Base-by-base conservation (phyloP, 179 eudicot genomes). In the Actinidia polygama region DNA sequence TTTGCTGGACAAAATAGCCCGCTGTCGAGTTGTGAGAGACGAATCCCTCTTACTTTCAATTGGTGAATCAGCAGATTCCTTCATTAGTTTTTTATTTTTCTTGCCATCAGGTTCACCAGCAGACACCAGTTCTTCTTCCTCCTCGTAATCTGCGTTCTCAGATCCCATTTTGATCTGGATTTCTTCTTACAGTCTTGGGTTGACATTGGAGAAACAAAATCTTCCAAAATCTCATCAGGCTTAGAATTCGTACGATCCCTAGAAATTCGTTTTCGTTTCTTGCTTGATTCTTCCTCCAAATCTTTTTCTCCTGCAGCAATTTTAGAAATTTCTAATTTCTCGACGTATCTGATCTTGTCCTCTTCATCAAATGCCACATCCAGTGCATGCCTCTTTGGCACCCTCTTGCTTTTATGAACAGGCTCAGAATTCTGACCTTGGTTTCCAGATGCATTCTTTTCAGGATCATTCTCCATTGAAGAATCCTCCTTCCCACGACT, bases 261-360 rank as follows among this genome's bases (percentile, higher is more conserved):
- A 18, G 95, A 89, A 81, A 90, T 71, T 55, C 84, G 88, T 62
- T 82, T 86, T 61, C 81, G 90, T 78, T 89, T 95, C 85, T 87
- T 92, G 71, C 90, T 84, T n/a, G 90, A 84, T 63, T 93, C 92
- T 79, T 86, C 91, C 67, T 89, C 92, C 79, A 81, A 85, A 69
- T 90, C 90, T 85, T 84, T 90, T 75, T 58, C 67, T 76, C 87
- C 89, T 50, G 91, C 77, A 68, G 89, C 79, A 54, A 77, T 77
- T 84, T 83, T 92, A 40, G 96, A 88, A 82, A 85, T 88, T 85
- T 88, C 95, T 6, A 95, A 89, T 84, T 95, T 96, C 87, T 93
- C 98, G 14, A n/a, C n/a, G 86, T 95, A 96, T 77, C 95, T 91
- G 70, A 96, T 92, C 89, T 96, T n/a, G n/a, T n/a, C 99, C 84